Conservation (phyloP, 805 yeast genomes). For the Pichia thaimueangensis region DNA sequence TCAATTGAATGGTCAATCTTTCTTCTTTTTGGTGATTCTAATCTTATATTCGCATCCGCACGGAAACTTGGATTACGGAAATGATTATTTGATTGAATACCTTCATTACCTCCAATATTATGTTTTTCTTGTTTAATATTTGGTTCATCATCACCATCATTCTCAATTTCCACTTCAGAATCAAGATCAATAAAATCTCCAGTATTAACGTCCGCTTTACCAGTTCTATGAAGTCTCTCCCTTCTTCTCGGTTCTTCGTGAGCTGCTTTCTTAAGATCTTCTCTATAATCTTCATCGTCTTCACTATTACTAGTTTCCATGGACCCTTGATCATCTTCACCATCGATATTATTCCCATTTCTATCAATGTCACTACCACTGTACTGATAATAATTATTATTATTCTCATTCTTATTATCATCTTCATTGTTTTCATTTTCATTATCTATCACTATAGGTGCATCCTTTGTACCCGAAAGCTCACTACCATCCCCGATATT, state of each 20-base stretch:
- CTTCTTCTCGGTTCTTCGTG: too few species aligned
- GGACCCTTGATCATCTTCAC: constrained; percentile 32
- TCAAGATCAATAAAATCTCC: too few species aligned
- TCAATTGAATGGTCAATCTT: too few species aligned
- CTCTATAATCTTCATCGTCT: constrained; percentile 14
- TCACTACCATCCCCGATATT: not conserved
- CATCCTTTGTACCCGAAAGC: constrained; percentile 23
- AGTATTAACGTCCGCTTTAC: too few species aligned
- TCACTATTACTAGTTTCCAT: too few species aligned
- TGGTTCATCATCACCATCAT: not conserved
- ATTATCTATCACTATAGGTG: constrained; percentile 22
- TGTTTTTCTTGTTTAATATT: not conserved
- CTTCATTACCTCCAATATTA: too few species aligned
- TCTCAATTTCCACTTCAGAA: not conserved
- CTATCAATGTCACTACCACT: too few species aligned
- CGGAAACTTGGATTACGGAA: not conserved
- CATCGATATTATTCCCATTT: not conserved
- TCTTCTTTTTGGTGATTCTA: not conserved
- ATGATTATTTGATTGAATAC: not conserved
- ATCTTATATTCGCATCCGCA: too few species aligned
- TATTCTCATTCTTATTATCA: not conserved
- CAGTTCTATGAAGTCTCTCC: too few species aligned
- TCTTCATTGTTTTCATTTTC: not conserved
- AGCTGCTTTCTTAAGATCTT: constrained; percentile 12
- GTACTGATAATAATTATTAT: too few species aligned